Percentiles rank a stretch among this genome's conserved stretches.
Conservation (phyloP, 495 filamentous ascomycete genomes). For the Margaritispora aquatica region DNA sequence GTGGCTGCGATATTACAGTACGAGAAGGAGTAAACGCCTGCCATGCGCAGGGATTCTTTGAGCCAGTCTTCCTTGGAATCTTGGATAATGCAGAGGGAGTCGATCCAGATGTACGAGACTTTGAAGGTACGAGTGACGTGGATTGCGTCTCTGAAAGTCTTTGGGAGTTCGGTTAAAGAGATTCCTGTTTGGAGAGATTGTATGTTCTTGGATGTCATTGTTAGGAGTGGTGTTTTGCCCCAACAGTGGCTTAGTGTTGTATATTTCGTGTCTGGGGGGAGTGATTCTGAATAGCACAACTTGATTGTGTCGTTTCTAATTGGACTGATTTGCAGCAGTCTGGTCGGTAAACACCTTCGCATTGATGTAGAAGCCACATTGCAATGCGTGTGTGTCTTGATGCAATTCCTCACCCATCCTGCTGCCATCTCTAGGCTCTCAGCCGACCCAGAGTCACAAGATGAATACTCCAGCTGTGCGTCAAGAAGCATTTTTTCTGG, state of each 20-base stretch:
- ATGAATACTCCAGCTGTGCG: background rate
- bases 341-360: background rate
- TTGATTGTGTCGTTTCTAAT: background rate
- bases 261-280: background rate
- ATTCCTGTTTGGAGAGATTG: background rate
- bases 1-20: background rate
- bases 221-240: background rate
- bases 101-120: slow-evolving; percentile 16
- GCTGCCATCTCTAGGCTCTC: background rate
- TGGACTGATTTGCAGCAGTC: background rate
- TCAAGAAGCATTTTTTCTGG: background rate
- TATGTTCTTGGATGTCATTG: background rate
- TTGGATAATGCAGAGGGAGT: too few relatives aligned
- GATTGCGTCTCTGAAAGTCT: slow-evolving; percentile 15
- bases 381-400: background rate
- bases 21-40: slow-evolving; percentile 11
- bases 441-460: background rate
- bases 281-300: background rate
- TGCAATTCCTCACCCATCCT: background rate
- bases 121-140: slow-evolving; percentile 3
- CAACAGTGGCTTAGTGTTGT: slow-evolving; percentile 20
- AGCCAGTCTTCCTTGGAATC: slow-evolving; percentile 14
- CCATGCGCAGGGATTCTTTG: slow-evolving; percentile 15
- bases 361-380: background rate
- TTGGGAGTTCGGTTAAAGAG: slow-evolving; percentile 3